Base-by-base conservation (phyloP, 768 basidiomycete genomes). In the Lentinula raphanica region DNA sequence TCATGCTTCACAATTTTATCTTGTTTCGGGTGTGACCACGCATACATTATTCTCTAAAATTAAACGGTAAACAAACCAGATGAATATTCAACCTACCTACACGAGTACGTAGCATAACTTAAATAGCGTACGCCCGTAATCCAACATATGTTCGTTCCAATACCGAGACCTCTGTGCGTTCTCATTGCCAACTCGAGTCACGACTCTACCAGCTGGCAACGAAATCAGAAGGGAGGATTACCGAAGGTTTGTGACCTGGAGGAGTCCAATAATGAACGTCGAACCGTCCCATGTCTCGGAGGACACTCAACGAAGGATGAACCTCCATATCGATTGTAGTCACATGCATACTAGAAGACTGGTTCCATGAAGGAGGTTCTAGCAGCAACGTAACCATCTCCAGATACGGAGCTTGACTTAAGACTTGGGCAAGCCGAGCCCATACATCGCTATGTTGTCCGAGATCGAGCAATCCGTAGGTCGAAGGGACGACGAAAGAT, bases 391-490 rank as follows among this genome's bases (percentile, higher is more conserved):
- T 53, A 3, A 53, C 36, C 15, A n/a, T 39, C 23, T 53, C 36
- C 5, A 53, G 23, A 39, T 53, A 25, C 15, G 51, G 36, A 27
- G 36, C 35, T 38, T 36, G 36, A 13, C 51, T 27, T 15, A 53
- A 40, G 35, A 27, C n/a, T 21, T 25, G 36, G 38, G 51, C 32
- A 25, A 53, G 51, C 21, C 23, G 23, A n/a, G 51, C 35, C 51
- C 51, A 53, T 3, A 39, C 23, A 23, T 53, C 51, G n/a, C 51
- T 38, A 40, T 53, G 51, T 15, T 53, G 32, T 53, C 51, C 51
- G 13, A 53, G 32, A 15, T 53, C 51, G n/a, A 39, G 8, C 36
- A 53, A 39, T 6, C 35, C 27, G 25, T 53, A 53, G n/a, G 51
- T 38, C 8, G 51, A 53, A 17, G 12, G 38, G 51, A 53, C n/a